Evolutionary conservation across 2,329 filamentous ascomycete genomes (phyloP), one percentile per base, ranked within the genome.

Genomic region (Conoideocrella luteorostrata): DNA sequence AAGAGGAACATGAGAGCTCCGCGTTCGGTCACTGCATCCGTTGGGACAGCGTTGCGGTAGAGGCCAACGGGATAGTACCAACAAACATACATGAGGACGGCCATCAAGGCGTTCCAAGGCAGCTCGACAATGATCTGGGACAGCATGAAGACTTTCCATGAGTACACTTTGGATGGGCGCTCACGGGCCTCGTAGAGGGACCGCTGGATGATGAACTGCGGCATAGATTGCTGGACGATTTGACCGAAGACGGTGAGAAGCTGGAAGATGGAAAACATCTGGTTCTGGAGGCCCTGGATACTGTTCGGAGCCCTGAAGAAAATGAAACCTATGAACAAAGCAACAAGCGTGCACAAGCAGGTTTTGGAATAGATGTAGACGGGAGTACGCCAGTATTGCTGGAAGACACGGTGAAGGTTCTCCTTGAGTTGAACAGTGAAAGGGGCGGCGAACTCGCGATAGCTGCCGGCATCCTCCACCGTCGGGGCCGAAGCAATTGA

Each of bases 351-450:
- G 58, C 82, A 88, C 15, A 94, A 80, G 2, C 74, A 69, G 1
- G 74, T 61, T 71, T 95, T 95, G 56, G 86, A 83, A 69, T 91
- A 94, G 63, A 95, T 90, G 69, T 95, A 95, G 5, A 82, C 77
- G 0, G 89, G 89, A 1, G 83, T 90, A 47, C 89, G 85, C 88
- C 89, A 95, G 74, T 93, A 94, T 62, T 95, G 88, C 59, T 90
- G 78, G 71, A 93, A 93, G 21, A 93, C 84, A 56, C 89, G 87
- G 51, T 75, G 62, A 15, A 79, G 75, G 45, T 88, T 86, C 57
- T 82, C 74, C 44, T 65, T 68, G 33, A 91, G 68, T 63, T 95
- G 89, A 7, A 70, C 57, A 32, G 52, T 56, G 59, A 94, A 88
- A 0, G 85, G 78, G 5, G 87, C 86, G 4, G 89, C 89, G 48